Base-by-base conservation (phyloP, 768 basidiomycete genomes). In the Paxillus ammoniavirescens region DNA sequence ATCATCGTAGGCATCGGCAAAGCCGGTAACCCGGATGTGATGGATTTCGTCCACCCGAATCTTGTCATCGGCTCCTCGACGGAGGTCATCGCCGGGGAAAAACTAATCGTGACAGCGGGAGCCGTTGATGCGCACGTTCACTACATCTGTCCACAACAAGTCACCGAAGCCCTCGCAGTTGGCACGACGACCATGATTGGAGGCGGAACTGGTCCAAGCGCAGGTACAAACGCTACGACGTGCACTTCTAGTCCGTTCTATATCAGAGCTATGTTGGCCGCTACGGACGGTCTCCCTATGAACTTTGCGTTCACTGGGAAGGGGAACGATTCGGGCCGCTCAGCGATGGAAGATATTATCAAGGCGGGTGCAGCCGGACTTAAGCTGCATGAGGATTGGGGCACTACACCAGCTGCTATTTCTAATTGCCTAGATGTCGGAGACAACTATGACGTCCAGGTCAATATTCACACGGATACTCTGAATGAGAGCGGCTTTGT, bases 301-400 rank as follows among this genome's bases (percentile, higher is more conserved):
- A 98, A 98, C 66, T 93, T 96, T 68, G 91, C 80, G 2, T 91
- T 98, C 65, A 99, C 97, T 1, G 96, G 95, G 13, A 98, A 97
- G 71, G 97, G 95, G 0, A 98, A 98, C 60, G 97, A 99, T 65
- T 81, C 89, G 0, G 93, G 87, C 0, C 74, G 78, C 9, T 75
- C 61, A 2, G 87, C 89, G 4, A 67, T 98, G 49, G 86, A 85
- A 67, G 95, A 97, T 54, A 77, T 94, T 50, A 77, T 96, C 23
- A 75, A 77, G 54, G 91, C 92, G 12, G 95, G 95, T 9, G 93
- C 91, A 1, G 82, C 79, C 13, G 97, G 97, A 2, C 68, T 98
- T 61, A 99, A 99, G 74, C 72, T 99, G 54, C 97, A 99, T 63
- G 97, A 98, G 70, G 96, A 98, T 69, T 98, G 96, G 96, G 96